phyloP scores from a whole-genome alignment of 1,284 basidiomycete species.

The Fistulina hepatica region DNA sequence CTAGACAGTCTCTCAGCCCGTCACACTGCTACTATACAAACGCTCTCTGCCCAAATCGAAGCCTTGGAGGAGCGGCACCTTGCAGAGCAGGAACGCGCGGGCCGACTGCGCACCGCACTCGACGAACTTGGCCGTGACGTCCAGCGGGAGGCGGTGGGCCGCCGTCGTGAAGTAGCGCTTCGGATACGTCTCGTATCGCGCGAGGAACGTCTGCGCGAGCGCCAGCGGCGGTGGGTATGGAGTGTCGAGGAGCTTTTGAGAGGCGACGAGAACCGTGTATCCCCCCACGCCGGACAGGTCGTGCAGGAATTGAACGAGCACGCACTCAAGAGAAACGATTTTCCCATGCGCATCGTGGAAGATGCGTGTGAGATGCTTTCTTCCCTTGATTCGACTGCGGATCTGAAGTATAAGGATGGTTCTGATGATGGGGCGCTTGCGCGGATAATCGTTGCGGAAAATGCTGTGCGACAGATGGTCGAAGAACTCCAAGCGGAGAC shows the following conservation, averaged over 20 bases:
- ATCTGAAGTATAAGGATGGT: slow-evolving; percentile 13
- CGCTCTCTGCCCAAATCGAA: slow-evolving; percentile 33
- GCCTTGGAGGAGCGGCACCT: slow-evolving; percentile 20
- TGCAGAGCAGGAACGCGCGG: not conserved
- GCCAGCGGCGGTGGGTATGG: slow-evolving; percentile 34
- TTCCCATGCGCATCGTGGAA: slow-evolving; percentile 30
- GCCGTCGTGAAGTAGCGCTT: slow-evolving; percentile 62
- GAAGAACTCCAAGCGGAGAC: slow-evolving; percentile 59
- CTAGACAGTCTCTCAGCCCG: too few species aligned
- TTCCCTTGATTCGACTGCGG: slow-evolving; percentile 30
- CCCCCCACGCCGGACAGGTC: slow-evolving; percentile 15
- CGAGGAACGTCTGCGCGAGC: slow-evolving; percentile 43
- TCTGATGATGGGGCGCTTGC: slow-evolving; percentile 32
- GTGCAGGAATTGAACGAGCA: slow-evolving; percentile 15
- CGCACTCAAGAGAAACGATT: too few species aligned
- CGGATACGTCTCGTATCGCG: slow-evolving; percentile 56
- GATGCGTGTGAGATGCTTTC: slow-evolving; percentile 41
- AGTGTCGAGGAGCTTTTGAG: slow-evolving; percentile 41
- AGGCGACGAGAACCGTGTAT: slow-evolving; percentile 15
- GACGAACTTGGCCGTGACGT: slow-evolving; percentile 70
- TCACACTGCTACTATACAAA: too few species aligned
- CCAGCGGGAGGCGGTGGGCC: slow-evolving; percentile 62
- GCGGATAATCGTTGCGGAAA: slow-evolving; percentile 48
- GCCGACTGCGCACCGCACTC: slow-evolving; percentile 45
- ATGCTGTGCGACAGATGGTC: slow-evolving; percentile 47